Evolutionary conservation across 352 stramenopile genomes (phyloP), one percentile per base, ranked within the genome.

Genomic region (Albugo candida): DNA sequence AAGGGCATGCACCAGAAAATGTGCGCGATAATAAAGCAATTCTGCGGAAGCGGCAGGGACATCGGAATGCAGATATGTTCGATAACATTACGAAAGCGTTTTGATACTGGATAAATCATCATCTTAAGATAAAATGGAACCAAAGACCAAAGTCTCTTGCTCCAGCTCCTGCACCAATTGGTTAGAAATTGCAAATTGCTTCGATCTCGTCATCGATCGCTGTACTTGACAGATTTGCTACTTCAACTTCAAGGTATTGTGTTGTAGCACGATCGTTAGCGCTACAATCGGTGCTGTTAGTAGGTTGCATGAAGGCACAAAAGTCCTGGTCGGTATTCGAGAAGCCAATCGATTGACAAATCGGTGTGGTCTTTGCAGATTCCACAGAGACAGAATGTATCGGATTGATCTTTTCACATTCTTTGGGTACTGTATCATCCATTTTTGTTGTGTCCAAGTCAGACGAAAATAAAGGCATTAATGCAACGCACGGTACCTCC

Each of bases 141-240:
- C 59, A 55, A 72, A 72, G 53, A 65, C 54, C 41, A 71, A 42
- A 43, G 60, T 55, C 36, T 72, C 58, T 44, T 44, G 56, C 14
- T 54, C 63, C 20, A 72, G 42, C 40, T 72, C 63, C 4, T 58
- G 63, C 31, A 60, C 58, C n/a, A 72, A 37, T 21, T 55, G 60
- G 36, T 67, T 60, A 21, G 68, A 67, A 53, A 72, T 67, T 60
- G 18, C 68, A 67, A 53, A 72, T 69, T 12, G 58, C 58, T 14
- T 69, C 63, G 34, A 64, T 54, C 45, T 67, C 60, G 45, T 72
- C 63, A 35, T 69, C 60, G 3, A 43, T 3, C 38, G 38, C 8
- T 10, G 3, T 8, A 43, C 3, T 3, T 24, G 3, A 8, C 38
- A 24, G 3, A 19, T 19, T 24, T 43, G 8, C 3, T 24, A 10